Evolutionary conservation across 306 rosid species (phyloP).

Genomic region (Mucuna pruriens): DNA sequence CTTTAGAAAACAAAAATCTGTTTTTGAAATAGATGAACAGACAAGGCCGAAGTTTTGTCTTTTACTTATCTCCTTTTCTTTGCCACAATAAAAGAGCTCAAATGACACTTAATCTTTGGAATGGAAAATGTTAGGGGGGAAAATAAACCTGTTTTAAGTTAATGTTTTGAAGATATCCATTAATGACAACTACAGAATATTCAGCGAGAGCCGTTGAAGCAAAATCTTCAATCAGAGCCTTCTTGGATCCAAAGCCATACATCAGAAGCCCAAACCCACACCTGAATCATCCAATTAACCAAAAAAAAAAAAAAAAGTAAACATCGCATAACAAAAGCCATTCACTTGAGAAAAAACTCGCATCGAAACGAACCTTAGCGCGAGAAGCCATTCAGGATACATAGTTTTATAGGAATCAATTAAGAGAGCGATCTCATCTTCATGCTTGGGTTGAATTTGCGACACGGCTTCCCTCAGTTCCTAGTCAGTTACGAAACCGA

Average conservation of each 20-base stretch:
- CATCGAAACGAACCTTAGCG: no score
- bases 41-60: not conserved
- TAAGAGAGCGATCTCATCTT: slow-evolving; percentile 57
- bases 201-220: slow-evolving; percentile 70
- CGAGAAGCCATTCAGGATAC: slow-evolving; percentile 68
- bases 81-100: not conserved
- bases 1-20: not conserved
- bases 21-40: not conserved
- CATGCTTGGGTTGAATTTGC: slow-evolving; percentile 75
- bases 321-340: not conserved
- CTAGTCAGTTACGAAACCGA: slow-evolving; percentile 40
- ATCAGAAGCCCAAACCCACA: slow-evolving; percentile 80
- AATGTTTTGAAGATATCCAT: slow-evolving; percentile 86
- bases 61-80: not conserved
- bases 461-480: slow-evolving; percentile 72
- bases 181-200: slow-evolving; percentile 77
- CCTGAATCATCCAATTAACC: slow-evolving; percentile 42
- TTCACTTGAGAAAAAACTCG: no score
- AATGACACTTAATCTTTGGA: not conserved
- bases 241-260: slow-evolving; percentile 98
- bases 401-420: slow-evolving; percentile 57
- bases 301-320: not conserved
- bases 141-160: slow-evolving; percentile 80
- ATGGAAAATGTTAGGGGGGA: not conserved
- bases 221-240: slow-evolving; percentile 85